phyloP scores from a whole-genome alignment of 257 asterid species.

The Thymus mandschuricus region DNA sequence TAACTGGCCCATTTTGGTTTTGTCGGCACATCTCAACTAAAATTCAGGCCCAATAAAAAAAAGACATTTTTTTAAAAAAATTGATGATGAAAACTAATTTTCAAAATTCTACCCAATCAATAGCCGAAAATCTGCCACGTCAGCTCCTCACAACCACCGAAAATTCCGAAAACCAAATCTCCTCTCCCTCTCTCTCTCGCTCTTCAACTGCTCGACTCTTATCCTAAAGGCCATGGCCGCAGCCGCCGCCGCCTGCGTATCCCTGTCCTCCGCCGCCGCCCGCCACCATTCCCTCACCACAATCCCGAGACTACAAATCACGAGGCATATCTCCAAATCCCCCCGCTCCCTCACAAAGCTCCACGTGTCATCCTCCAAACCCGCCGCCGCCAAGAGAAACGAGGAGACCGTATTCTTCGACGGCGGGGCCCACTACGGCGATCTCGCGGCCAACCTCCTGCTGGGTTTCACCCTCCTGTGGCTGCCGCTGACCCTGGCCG shows the following conservation, averaged over 20 bases:
- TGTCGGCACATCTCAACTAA: no score
- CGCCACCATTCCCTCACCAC: conserved; percentile 33
- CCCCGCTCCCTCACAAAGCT: conserved; percentile 55
- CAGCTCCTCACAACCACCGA: conserved; percentile 33
- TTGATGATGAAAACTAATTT: neutral
- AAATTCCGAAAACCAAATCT: conserved; percentile 30
- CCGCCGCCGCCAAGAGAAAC: conserved; percentile 43
- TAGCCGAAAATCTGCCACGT: conserved; percentile 45
- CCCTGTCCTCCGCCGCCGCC: conserved; percentile 37
- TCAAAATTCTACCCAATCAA: neutral
- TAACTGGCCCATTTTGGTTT: no score
- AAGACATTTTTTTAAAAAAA: no score
- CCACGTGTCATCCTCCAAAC: conserved; percentile 80
- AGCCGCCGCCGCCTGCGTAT: conserved; percentile 37
- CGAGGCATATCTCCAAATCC: conserved; percentile 30
- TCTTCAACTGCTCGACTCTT: conserved; percentile 36
- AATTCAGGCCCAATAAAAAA: no score
- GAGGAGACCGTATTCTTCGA: conserved; percentile 82
- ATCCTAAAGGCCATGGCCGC: conserved; percentile 46
- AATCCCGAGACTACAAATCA: conserved; percentile 35
- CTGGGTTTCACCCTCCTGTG: conserved; percentile 93
- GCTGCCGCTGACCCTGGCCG: conserved; percentile 87
- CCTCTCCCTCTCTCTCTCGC: no score
- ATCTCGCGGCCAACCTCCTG: conserved; percentile 81
- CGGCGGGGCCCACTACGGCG: conserved; percentile 99